Evolutionary conservation across 2,329 filamentous ascomycete genomes (phyloP), one percentile per base, ranked within the genome.

Genomic region (Colletotrichum trifolii): DNA sequence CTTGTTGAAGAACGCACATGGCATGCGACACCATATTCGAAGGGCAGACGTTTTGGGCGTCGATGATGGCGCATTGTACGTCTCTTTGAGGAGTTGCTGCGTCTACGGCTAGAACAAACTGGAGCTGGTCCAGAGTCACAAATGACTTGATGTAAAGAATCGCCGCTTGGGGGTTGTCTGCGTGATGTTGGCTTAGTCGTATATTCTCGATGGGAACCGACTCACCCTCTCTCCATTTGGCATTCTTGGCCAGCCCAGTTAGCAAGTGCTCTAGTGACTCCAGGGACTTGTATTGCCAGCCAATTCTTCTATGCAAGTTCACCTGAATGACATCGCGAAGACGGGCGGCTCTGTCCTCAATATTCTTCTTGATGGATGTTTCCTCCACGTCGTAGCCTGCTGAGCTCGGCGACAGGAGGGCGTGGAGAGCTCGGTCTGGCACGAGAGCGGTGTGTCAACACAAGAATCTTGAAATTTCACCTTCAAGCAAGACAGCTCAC

Each of bases 351-450:
- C 45, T 62, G 3, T 42, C 52, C 8, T 62, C 59, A 34, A 62
- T 62, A 9, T 39, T 50, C 8, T 39, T 42, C 34, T 50, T 62
- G 17, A 50, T 56, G 6, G 39, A 43, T 3, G 42, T 38, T 25
- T 62, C 59, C n/a, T 62, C 59, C 8, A 62, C 7, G 17, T n/a
- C 47, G 17, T 42, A 34, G 1, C 59, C 59, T n/a, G 50, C 55
- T 4, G 59, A 50, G 2, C 7, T 5, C 8, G 59, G 59, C 10
- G 36, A 39, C 15, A 42, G 6, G 6, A 62, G 35, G 3, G 52
- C 45, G 9, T 56, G 55, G 39, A 62, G 50, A 6, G 59, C 59
- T 3, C 59, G 53, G 15, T 61, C 59, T 62, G 13, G 33, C 10
- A 2, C 9, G 11, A n/a, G 15, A 3, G 4, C 12, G 9, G 8